phyloP scores from a whole-genome alignment of 2,329 filamentous ascomycete species.

The Epichloe sp. region DNA sequence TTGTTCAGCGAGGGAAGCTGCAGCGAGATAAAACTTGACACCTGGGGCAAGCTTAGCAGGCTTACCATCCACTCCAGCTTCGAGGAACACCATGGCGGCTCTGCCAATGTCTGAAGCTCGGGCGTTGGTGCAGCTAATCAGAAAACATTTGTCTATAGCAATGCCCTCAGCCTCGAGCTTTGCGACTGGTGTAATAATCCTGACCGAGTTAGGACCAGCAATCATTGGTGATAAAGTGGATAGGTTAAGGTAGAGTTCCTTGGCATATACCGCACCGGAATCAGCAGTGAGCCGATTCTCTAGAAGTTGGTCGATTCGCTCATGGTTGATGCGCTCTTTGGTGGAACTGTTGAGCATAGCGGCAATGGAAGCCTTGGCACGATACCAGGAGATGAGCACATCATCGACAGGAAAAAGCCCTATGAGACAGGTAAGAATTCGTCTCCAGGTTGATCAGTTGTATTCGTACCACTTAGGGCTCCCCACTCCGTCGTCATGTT shows the following conservation, averaged over 20 bases:
- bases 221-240: constrained; percentile 75
- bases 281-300: constrained; percentile 57
- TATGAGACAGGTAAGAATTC: neutral
- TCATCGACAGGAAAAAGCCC: constrained; percentile 61
- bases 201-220: constrained; percentile 82
- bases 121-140: constrained; percentile 84
- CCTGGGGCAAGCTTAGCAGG: constrained; percentile 58
- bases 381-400: constrained; percentile 59
- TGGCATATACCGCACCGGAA: constrained; percentile 66
- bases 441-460: too few species aligned
- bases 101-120: constrained; percentile 51
- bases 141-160: constrained; percentile 67
- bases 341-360: constrained; percentile 40
- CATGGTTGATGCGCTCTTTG: constrained; percentile 54
- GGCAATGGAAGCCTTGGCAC: constrained; percentile 59
- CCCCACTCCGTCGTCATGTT: constrained; percentile 83
- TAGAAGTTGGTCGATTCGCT: constrained; percentile 59
- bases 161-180: constrained; percentile 66
- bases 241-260: constrained; percentile 69
- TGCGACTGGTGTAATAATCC: constrained; percentile 64
- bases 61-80: constrained; percentile 44
- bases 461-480: constrained; percentile 31
- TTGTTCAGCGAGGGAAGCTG: constrained; percentile 71
- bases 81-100: constrained; percentile 59
- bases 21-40: constrained; percentile 81